Evolutionary conservation across 164 flowering plant species (phyloP).

Genomic region (Sextonia rubra): DNA sequence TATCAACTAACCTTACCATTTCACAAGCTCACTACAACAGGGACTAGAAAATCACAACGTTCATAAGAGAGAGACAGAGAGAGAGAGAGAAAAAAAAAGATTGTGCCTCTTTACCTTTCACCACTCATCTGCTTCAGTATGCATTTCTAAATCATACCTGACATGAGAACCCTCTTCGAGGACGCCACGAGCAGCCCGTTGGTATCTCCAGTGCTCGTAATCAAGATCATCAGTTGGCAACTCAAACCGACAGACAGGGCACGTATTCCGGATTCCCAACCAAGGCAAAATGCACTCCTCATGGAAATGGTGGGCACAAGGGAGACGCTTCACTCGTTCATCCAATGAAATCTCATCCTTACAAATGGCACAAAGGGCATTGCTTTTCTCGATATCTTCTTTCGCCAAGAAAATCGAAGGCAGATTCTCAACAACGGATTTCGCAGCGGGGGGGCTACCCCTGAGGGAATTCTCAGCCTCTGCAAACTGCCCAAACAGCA

Average conservation of each 20-base stretch:
- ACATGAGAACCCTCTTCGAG: slow-evolving; percentile 10
- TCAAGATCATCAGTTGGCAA: slow-evolving; percentile 77
- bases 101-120: neutral
- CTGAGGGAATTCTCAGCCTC: slow-evolving; percentile 33
- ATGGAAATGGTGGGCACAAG: slow-evolving; percentile 73
- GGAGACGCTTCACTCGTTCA: slow-evolving; percentile 49
- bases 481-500: slow-evolving; percentile 37
- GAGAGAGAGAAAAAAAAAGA: neutral
- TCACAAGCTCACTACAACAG: slow-evolving; percentile 1
- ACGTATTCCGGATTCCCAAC: slow-evolving; percentile 63
- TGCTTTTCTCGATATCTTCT: slow-evolving; percentile 29
- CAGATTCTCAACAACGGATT: slow-evolving; percentile 43
- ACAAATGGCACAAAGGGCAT: slow-evolving; percentile 63
- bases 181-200: slow-evolving; percentile 13
- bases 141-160: slow-evolving; percentile 15
- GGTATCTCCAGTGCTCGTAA: slow-evolving; percentile 41
- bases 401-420: slow-evolving; percentile 28
- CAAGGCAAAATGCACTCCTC: slow-evolving; percentile 81
- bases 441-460: slow-evolving; percentile 61
- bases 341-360: slow-evolving; percentile 45
- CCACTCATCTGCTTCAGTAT: slow-evolving; percentile 16
- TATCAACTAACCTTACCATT: neutral
- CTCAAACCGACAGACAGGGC: slow-evolving; percentile 81
- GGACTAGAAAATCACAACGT: neutral
- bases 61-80: neutral